phyloP scores from a whole-genome alignment of 305 asterid species.

The Fraxinus dipetala region DNA sequence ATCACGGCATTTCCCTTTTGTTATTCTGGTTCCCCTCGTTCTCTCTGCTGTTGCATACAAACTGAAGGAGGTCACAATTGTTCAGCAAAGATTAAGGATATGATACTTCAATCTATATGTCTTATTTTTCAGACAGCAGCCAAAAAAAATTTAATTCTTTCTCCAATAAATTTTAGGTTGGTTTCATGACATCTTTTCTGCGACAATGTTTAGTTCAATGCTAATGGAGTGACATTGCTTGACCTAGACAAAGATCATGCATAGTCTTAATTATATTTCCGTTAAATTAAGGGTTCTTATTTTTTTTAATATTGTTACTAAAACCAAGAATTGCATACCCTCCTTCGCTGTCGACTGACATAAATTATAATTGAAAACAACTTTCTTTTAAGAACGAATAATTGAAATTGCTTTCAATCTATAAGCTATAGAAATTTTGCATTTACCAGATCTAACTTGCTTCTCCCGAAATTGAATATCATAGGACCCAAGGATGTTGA shows the following conservation, averaged over 20 bases:
- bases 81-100: not conserved
- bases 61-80: not conserved
- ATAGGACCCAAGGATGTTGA: conserved; percentile 68
- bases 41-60: not conserved
- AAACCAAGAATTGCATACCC: not conserved
- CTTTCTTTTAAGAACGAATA: not conserved
- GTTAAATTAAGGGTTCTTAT: not conserved
- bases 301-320: not conserved
- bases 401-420: not conserved
- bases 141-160: not conserved
- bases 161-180: not conserved
- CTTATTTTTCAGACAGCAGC: not conserved
- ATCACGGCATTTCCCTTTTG: not conserved
- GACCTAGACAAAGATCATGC: not conserved
- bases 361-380: not conserved
- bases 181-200: not conserved
- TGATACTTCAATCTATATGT: not conserved
- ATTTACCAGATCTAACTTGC: conserved; percentile 3
- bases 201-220: not conserved
- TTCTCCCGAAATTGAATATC: conserved; percentile 2
- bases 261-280: not conserved
- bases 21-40: not conserved
- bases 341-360: not conserved
- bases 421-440: not conserved
- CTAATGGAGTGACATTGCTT: not conserved